Evolutionary conservation across 164 flowering plant species (phyloP), one percentile per base, ranked within the genome.

Genomic region (Vitis vinifera): DNA sequence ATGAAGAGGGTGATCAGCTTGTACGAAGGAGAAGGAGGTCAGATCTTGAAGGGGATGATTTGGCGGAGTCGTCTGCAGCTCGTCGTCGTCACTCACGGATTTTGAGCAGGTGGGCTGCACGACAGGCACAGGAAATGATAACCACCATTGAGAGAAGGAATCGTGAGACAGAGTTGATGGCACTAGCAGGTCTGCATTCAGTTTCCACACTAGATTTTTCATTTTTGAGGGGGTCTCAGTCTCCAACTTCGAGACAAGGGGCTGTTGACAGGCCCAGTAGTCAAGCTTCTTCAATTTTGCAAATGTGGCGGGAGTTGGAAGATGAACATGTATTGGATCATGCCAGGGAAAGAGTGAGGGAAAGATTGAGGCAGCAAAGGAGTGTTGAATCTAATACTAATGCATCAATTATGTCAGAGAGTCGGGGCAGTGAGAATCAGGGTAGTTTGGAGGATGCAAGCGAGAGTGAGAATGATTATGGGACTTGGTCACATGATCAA

Each of bases 291-390:
- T 75, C 97, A 9, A 87, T 96, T 51, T 70, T 92, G 78, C 98
- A 92, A 74, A 93, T 93, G 99, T 96, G 99, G 99, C 73, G 99
- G 74, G 99, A 93, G 81, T 79, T 96, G 82, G 99, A 96, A 83
- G 99, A 92, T 70, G 98, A 91, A 63, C 98, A 96, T 29, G 61
- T 83, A 69, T 73, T 93, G 68, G 87, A 73, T 67, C 87, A 82
- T 72, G 90, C 97, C 7, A 87, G 92, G 10, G 97, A 75, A 63
- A 86, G 97, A 78, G 89, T 84, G 50, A 83, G 96, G 73, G 92
- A 79, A 49, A 84, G 94, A 68, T 79, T 87, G 80, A 79, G 89
- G 73, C 97, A 90, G 48, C 93, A 80, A 70, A 81, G 85, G 64
- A 83, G 81, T 78, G 84, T 81, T 37, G 89, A 84, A 6, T 82